These are phyloP conservation scores for Cryomyces antarcticus DNA, from an alignment of 495 filamentous ascomycete genomes.

Conservation along the genomic window DNA sequence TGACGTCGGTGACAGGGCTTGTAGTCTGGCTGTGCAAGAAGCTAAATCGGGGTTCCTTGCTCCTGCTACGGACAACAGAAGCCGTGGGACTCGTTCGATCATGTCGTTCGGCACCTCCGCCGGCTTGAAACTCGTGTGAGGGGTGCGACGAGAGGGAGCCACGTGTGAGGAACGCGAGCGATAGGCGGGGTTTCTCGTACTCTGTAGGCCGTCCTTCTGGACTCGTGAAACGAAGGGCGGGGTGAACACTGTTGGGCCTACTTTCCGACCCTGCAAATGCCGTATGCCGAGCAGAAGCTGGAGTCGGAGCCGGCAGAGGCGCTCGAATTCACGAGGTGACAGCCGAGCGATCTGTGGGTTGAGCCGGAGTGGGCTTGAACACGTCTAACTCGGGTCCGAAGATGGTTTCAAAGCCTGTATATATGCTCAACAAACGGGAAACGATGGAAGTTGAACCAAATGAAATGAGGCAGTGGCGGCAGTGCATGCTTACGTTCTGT, in stretches of 20 bases:
- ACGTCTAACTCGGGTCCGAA: slow-evolving; percentile 40
- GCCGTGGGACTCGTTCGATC: background rate
- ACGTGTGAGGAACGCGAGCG: slow-evolving; percentile 15
- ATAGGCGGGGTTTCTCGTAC: slow-evolving; percentile 15
- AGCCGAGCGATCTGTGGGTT: slow-evolving; percentile 18
- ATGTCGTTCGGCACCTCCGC: slow-evolving; percentile 2
- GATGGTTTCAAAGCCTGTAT: slow-evolving; percentile 35
- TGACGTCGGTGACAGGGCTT: background rate
- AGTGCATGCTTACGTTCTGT: slow-evolving; percentile 16
- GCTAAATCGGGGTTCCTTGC: background rate
- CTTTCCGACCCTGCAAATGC: slow-evolving; percentile 1
- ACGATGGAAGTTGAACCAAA: slow-evolving; percentile 1
- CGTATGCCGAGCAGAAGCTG: slow-evolving; percentile 1
- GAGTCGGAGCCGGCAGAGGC: slow-evolving; percentile 18
- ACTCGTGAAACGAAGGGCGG: slow-evolving; percentile 1
- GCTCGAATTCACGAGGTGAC: slow-evolving; percentile 23
- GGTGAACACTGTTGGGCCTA: background rate
- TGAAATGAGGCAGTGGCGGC: background rate
- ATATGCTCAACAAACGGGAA: background rate
- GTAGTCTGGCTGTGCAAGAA: background rate
- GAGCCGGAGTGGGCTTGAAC: slow-evolving; percentile 16
- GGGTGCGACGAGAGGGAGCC: slow-evolving; percentile 2
- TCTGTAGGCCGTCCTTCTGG: slow-evolving; percentile 4
- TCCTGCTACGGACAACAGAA: background rate
- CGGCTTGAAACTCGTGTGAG: slow-evolving; percentile 1